These are phyloP conservation scores for Yamadazyma ubonensis DNA, from an alignment of 805 yeast species.

Conservation along the genomic window DNA sequence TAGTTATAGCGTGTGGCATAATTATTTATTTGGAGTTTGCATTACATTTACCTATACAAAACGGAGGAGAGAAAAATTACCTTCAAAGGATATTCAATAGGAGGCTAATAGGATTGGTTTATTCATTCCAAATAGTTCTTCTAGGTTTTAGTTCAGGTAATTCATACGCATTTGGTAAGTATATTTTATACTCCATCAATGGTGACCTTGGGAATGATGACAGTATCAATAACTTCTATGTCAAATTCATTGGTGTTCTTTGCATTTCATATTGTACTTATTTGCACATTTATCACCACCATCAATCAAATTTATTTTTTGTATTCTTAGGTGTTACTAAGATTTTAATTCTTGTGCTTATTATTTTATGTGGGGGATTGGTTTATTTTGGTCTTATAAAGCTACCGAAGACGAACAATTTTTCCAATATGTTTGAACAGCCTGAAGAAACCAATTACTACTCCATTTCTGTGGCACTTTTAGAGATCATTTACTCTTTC, in stretches of 20 bases:
- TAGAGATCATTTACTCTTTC: conserved; percentile 61
- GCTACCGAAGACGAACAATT: conserved; percentile 21
- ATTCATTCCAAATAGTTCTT: conserved; percentile 54
- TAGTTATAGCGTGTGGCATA: conserved; percentile 38
- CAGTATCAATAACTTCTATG: conserved; percentile 27
- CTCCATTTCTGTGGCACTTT: conserved; percentile 53
- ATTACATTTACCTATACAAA: conserved; percentile 38
- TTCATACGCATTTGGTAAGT: conserved; percentile 63
- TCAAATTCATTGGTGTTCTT: conserved; percentile 49
- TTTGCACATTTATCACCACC: conserved; percentile 50
- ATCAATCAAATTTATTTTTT: conserved; percentile 50
- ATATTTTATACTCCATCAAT: conserved; percentile 42
- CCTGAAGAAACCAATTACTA: conserved; percentile 37
- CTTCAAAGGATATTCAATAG: conserved; percentile 36
- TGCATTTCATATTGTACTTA: conserved; percentile 47
- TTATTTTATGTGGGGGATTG: conserved; percentile 47
- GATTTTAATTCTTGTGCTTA: conserved; percentile 47
- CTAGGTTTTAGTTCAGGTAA: conserved; percentile 64
- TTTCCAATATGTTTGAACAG: conserved; percentile 36
- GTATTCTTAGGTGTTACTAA: conserved; percentile 56
- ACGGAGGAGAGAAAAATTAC: conserved; percentile 45
- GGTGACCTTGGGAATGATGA: conserved; percentile 21
- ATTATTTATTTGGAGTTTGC: conserved; percentile 43
- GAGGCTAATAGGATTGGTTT: conserved; percentile 38
- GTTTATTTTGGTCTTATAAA: conserved; percentile 34